phyloP scores from a whole-genome alignment of 208 protist genomes.

The Acanthamoeba lenticulata region DNA sequence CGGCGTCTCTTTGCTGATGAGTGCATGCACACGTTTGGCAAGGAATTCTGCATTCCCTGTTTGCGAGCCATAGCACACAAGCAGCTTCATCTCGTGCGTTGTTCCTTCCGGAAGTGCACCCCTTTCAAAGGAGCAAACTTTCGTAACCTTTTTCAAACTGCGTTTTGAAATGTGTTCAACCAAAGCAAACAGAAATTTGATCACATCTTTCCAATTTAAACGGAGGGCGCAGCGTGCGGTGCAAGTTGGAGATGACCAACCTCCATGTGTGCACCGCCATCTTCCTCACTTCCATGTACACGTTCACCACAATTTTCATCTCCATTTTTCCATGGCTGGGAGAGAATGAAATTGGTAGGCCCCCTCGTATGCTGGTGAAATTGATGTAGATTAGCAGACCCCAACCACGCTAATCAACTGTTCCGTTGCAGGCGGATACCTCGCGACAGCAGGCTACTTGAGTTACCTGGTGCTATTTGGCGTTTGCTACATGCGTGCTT shows the following conservation, averaged over 20 bases:
- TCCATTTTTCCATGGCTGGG: slow-evolving; percentile 26
- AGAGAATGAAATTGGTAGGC: neutral
- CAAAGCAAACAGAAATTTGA: neutral
- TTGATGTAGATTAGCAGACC: too few relatives aligned
- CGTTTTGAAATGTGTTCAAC: too few relatives aligned
- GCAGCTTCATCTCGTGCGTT: too few relatives aligned
- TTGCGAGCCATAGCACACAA: slow-evolving; percentile 19
- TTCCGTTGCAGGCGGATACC: neutral
- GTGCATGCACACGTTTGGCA: neutral
- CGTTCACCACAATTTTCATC: slow-evolving; percentile 13
- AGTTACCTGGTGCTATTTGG: neutral
- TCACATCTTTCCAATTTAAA: too few relatives aligned
- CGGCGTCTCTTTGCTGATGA: neutral
- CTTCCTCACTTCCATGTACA: neutral
- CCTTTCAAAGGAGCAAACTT: too few relatives aligned
- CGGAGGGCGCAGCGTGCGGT: neutral
- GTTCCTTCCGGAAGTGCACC: too few relatives aligned
- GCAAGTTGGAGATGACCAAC: neutral
- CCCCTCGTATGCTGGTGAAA: too few relatives aligned
- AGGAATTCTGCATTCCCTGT: slow-evolving; percentile 30
- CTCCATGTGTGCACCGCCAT: neutral
- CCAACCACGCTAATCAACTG: neutral
- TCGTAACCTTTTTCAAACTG: too few relatives aligned
- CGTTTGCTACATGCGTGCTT: neutral
- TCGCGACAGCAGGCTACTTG: neutral